A percentile compares a stretch with the other conserved stretches of the same genome.
Evolutionary conservation across 257 asterid species (phyloP).

Genomic region (Solanum verrucosum): DNA sequence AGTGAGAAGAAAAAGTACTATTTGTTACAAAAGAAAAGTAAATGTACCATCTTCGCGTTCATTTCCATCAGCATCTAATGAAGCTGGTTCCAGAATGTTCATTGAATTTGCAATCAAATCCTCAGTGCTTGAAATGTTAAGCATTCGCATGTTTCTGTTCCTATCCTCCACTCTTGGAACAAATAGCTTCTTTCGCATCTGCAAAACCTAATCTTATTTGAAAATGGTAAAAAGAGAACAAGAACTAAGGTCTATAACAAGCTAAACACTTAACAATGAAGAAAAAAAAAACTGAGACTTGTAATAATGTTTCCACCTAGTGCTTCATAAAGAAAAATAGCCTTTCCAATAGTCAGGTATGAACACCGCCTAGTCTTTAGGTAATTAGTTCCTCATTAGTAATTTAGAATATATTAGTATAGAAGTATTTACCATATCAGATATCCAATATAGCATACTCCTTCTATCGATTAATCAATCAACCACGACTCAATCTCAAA

Average conservation of each 20-base stretch:
- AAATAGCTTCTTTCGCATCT: slow-evolving; percentile 64
- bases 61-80: slow-evolving; percentile 61
- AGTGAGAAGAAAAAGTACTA: neutral
- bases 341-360: neutral
- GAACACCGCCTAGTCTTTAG: neutral
- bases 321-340: neutral
- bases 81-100: slow-evolving; percentile 84
- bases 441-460: neutral
- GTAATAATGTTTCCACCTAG: neutral
- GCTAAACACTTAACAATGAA: neutral
- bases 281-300: neutral
- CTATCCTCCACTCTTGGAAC: slow-evolving; percentile 95
- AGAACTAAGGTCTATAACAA: neutral
- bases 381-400: neutral
- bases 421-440: neutral
- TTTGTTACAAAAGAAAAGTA: neutral
- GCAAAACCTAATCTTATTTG: slow-evolving; percentile 38
- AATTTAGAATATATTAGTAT: neutral
- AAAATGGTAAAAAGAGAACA: slow-evolving; percentile 13
- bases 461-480: neutral
- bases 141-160: slow-evolving; percentile 91
- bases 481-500: neutral
- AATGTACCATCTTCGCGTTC: slow-evolving; percentile 78
- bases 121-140: slow-evolving; percentile 60
- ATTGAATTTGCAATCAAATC: slow-evolving; percentile 85